These are phyloP conservation scores for Candida sanyaensis DNA, from an alignment of 1,139 yeast genomes.

Conservation along the genomic window DNA sequence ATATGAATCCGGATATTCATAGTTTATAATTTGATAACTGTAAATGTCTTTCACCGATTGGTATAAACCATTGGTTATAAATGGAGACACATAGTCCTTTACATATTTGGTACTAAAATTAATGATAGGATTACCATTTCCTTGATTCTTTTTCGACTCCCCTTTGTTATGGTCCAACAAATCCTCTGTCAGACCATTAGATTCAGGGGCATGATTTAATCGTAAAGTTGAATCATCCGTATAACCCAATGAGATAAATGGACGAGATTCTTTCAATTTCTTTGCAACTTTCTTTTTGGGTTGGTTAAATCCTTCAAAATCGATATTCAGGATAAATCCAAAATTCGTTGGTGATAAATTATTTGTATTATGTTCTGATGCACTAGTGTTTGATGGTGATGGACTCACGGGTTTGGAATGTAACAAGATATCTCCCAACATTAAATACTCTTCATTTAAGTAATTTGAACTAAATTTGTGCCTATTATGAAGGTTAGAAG, in stretches of 20 bases:
- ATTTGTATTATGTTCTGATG: constrained; percentile 23
- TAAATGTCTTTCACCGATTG: constrained; percentile 69
- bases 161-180: constrained; percentile 16
- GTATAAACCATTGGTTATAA: constrained; percentile 59
- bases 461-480: constrained; percentile 30
- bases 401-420: constrained; percentile 57
- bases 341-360: constrained; percentile 18
- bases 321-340: constrained; percentile 10
- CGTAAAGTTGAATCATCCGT: constrained; percentile 15
- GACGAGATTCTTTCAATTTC: constrained; percentile 35
- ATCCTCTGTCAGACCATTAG: constrained; percentile 16
- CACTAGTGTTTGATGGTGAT: constrained; percentile 34
- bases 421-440: constrained; percentile 56
- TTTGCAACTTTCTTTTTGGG: constrained; percentile 17
- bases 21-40: constrained; percentile 53
- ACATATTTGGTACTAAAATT: constrained; percentile 9
- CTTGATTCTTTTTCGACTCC: constrained; percentile 1
- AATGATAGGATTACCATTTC: constrained; percentile 11
- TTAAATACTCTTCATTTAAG: constrained; percentile 57
- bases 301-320: constrained; percentile 15
- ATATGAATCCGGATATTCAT: constrained; percentile 69
- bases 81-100: constrained; percentile 50
- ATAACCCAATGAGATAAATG: constrained; percentile 46
- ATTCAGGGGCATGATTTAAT: constrained; percentile 13
- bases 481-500: neutral